phyloP scores from a whole-genome alignment of 2,329 filamentous ascomycete species.

The Diaporthe sp. region DNA sequence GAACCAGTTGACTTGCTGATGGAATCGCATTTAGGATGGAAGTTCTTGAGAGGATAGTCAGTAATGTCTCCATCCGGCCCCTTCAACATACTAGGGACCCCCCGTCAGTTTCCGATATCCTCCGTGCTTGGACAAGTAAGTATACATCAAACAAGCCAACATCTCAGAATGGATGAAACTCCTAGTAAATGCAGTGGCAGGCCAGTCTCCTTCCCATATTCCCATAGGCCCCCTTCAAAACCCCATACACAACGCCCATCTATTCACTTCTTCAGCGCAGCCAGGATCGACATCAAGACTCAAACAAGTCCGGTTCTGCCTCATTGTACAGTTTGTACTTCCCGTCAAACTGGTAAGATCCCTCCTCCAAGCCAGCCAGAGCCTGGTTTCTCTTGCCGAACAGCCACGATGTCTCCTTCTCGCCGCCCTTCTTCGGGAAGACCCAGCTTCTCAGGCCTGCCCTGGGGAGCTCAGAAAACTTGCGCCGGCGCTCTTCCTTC shows the following conservation, averaged over 20 bases:
- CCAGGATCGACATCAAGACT: not conserved
- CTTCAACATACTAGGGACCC: not conserved
- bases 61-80: not conserved
- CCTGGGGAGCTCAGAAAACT: constrained; percentile 46
- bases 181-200: constrained; percentile 24
- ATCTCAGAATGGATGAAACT: constrained; percentile 3
- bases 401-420: constrained; percentile 41
- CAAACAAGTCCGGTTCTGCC: constrained; percentile 10
- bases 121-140: not conserved
- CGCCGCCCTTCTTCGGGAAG: constrained; percentile 39
- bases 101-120: not conserved
- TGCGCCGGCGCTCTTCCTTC: constrained; percentile 39
- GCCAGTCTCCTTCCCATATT: constrained; percentile 1
- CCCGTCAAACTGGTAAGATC: constrained; percentile 46
- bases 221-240: not conserved
- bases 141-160: not conserved
- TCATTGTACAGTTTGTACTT: constrained; percentile 45
- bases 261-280: not conserved
- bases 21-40: not conserved
- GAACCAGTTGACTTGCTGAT: too few relatives aligned
- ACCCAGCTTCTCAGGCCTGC: constrained; percentile 50
- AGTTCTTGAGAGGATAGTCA: not conserved
- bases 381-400: constrained; percentile 44
- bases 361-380: constrained; percentile 42
- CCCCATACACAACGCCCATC: not conserved